Evolutionary conservation across 306 rosid species (phyloP).

Genomic region (Trifolium pratense): DNA sequence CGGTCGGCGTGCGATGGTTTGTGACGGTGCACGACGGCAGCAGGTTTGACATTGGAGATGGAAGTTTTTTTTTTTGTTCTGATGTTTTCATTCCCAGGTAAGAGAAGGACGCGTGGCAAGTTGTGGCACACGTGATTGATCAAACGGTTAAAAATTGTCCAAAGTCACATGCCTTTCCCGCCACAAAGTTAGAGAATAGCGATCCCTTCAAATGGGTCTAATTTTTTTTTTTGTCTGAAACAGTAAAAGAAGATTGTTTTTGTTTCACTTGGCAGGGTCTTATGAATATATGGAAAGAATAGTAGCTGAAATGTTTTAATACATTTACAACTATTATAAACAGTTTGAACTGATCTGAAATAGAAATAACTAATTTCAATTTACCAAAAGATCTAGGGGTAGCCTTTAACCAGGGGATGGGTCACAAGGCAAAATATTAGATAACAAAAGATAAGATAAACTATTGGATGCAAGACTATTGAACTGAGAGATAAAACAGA

Average conservation of each 20-base stretch:
- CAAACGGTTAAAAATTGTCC: too few species aligned
- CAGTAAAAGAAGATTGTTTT: not conserved
- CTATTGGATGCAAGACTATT: not conserved
- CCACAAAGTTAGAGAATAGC: too few species aligned
- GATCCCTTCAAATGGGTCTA: slow-evolving; percentile 30
- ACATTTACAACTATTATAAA: not conserved
- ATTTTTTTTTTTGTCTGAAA: slow-evolving; percentile 7
- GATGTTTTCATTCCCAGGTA: too few species aligned
- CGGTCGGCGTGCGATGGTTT: too few species aligned
- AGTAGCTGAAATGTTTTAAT: not conserved
- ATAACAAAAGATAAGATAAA: not conserved
- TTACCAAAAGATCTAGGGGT: not conserved
- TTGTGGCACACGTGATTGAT: too few species aligned
- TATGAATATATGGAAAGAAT: slow-evolving; percentile 6
- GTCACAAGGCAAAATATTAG: not conserved
- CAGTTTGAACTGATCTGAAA: slow-evolving; percentile 3
- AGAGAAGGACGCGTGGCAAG: too few species aligned
- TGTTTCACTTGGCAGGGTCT: slow-evolving; percentile 21
- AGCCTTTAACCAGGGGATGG: not conserved
- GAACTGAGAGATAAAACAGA: not conserved
- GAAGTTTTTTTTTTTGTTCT: too few species aligned
- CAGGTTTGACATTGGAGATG: too few species aligned
- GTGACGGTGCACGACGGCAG: too few species aligned
- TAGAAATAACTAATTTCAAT: slow-evolving; percentile 5
- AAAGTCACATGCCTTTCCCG: too few species aligned